Evolutionary conservation across 306 rosid genomes (phyloP), one percentile per base, ranked within the genome.

Genomic region (Fragaria ananassa): DNA sequence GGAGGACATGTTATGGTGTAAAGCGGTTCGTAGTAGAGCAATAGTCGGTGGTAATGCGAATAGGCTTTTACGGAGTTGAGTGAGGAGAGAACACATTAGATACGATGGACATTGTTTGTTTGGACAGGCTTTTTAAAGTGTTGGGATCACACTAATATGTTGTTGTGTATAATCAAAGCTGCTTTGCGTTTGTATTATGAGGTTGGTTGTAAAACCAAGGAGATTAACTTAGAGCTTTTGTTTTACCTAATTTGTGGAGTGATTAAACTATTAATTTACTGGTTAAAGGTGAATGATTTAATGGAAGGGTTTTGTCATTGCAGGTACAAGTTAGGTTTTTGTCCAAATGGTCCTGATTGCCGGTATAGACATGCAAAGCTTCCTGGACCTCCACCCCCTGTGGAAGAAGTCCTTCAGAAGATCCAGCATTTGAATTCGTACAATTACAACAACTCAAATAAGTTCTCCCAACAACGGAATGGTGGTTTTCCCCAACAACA

Each of bases 251-350:
- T 41, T 34, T 72, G 13, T 0, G 6, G 51, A 9, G 39, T 72
- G 25, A 72, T n/a, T 25, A 10, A 61, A 18, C 45, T 31, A 74
- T 71, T 18, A 19, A 19, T 61, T 17, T 57, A 29, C 37, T 10
- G n/a, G 27, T 9, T 1, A 7, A 72, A n/a, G 4, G 4, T 65
- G 18, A 41, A 5, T 66, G 56, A 31, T 76, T 27, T 76, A 39
- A 67, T 41, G 46, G 46, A 35, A 79, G 61, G 68, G 56, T 78
- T 79, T 37, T 74, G 75, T 76, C 51, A 73, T 80, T 85, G 82
- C 88, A 95, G 99, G 99, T 95, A 91, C 91, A 95, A 92, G 89
- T 86, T 92, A 73, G 99, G 99, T 47, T 95, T 95, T 84, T 95
- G 99, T 82, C 99, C 99, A 74, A 95, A 95, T 83, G 99, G 99